Conservation (phyloP, 139 green algal genomes). For the Raphidocelis subcapitata region DNA sequence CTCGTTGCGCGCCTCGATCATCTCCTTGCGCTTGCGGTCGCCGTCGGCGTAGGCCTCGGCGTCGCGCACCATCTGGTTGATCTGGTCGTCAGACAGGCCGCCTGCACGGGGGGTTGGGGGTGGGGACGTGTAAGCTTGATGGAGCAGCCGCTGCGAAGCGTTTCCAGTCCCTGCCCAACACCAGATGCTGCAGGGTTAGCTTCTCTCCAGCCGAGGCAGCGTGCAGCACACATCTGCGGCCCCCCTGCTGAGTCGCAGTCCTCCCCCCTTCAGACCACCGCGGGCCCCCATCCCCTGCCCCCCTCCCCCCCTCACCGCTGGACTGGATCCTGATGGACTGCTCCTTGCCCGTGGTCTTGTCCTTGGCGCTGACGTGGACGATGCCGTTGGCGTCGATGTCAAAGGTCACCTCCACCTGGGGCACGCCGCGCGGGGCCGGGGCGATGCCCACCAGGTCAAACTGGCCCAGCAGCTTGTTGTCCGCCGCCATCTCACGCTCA, state of each 20-base stretch:
- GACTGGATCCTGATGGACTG: slow-evolving; percentile 93
- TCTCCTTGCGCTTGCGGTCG: slow-evolving; percentile 88
- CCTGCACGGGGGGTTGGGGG: slow-evolving; percentile 44
- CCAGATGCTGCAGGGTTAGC: too few relatives aligned
- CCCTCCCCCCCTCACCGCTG: slow-evolving; percentile 20
- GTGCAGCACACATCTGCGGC: too few relatives aligned
- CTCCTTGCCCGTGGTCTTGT: slow-evolving; percentile 96
- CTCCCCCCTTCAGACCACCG: too few relatives aligned
- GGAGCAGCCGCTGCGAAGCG: too few relatives aligned
- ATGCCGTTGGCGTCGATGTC: slow-evolving; percentile 98
- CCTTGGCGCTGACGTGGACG: slow-evolving; percentile 90
- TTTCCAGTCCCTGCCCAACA: too few relatives aligned
- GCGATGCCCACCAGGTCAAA: slow-evolving; percentile 98
- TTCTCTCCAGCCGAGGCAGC: too few relatives aligned
- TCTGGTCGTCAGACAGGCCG: slow-evolving; percentile 89
- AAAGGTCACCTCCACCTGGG: slow-evolving; percentile 97
- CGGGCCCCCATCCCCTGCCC: too few relatives aligned
- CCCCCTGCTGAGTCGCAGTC: too few relatives aligned
- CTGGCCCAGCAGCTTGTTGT: slow-evolving; percentile 99
- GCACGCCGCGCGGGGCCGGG: slow-evolving; percentile 89
- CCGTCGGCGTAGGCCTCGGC: slow-evolving; percentile 80
- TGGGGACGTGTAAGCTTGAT: too few relatives aligned
- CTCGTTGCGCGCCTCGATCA: slow-evolving; percentile 94
- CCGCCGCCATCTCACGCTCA: slow-evolving; percentile 97
- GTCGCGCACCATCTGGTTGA: slow-evolving; percentile 93